phyloP scores from a whole-genome alignment of 176 grass and related monocot genomes.

The Thalia dealbata region DNA sequence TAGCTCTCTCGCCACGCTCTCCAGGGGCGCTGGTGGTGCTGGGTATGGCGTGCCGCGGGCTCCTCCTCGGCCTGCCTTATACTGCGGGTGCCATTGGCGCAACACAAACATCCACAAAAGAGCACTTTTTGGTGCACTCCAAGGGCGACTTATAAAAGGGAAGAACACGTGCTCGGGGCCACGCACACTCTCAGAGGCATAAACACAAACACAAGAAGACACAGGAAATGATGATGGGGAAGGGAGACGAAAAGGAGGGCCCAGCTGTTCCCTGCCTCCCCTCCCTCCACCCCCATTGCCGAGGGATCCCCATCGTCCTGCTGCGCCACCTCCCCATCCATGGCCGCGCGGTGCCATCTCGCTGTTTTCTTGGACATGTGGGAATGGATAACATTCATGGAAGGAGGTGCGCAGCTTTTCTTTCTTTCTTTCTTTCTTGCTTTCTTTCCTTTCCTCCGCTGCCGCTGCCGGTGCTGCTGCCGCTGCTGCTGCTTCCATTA shows the following conservation, averaged over 20 bases:
- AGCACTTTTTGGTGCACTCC: conserved; percentile 16
- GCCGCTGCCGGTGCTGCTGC: too few species aligned
- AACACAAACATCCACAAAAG: conserved; percentile 17
- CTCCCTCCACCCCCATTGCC: neutral
- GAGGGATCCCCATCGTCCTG: neutral
- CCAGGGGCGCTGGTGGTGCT: neutral
- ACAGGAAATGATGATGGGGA: neutral
- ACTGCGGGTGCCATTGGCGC: conserved; percentile 6
- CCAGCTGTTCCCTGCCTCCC: conserved; percentile 9
- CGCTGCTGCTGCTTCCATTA: neutral
- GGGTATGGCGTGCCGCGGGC: neutral
- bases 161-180: conserved; percentile 3
- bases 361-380: neutral
- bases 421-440: too few species aligned
- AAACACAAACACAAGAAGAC: neutral
- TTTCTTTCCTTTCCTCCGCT: too few species aligned
- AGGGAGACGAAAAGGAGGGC: neutral
- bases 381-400: neutral
- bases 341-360: neutral
- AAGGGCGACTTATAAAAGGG: neutral
- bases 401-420: neutral
- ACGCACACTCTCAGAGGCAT: neutral
- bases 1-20: too few species aligned
- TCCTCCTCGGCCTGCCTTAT: neutral
- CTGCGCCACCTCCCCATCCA: neutral